Base-by-base conservation (phyloP, 2,329 filamentous ascomycete species). In the Colletotrichum limetticola region DNA sequence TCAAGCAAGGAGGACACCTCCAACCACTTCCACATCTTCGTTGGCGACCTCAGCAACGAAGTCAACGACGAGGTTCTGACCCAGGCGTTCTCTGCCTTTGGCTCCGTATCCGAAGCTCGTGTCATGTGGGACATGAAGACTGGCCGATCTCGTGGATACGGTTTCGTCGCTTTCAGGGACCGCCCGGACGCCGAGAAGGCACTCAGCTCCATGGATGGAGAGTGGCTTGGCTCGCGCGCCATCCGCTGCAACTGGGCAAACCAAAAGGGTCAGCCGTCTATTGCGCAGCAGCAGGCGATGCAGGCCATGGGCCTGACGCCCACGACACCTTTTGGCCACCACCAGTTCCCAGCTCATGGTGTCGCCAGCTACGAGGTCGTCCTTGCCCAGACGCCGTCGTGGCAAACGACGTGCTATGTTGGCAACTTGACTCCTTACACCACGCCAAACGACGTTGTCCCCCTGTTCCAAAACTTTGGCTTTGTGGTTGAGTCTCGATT, bases 71-170 rank as follows among this genome's bases (percentile, higher is more conserved):
- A 99, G 80, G 91, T 98, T 65, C 89, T 99, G 26, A 88, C 93
- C 19, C 95, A 98, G 84, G 97, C 97, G 14, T 99, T 99, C 85
- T 97, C 95, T 60, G 95, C 95, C 57, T 99, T 98, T 82, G 97
- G 97, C 53, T 94, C 92, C 14, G 95, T 99, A 61, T 99, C 97
- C 3, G 97, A 99, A 84, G 97, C 97, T 73, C 95, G 97, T 79
- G 97, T 99, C 76, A 99, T 99, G 97, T 99, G 97, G 97, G 97
- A 99, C 83, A 99, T 99, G 97, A 99, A 99, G 90, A 99, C 97
- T 46, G 97, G 97, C 77, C 93, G 97, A 76, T 98, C 97, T 77
- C 94, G 97, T 81, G 97, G 97, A 74, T 99, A 99, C 80, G 97
- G 97, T 14, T 99, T 99, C 81, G 96, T 98, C 77, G 97, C 97